Evolutionary conservation across 805 yeast genomes (phyloP), one percentile per base, ranked within the genome.

Genomic region (Monosporozyma yasuniensis): DNA sequence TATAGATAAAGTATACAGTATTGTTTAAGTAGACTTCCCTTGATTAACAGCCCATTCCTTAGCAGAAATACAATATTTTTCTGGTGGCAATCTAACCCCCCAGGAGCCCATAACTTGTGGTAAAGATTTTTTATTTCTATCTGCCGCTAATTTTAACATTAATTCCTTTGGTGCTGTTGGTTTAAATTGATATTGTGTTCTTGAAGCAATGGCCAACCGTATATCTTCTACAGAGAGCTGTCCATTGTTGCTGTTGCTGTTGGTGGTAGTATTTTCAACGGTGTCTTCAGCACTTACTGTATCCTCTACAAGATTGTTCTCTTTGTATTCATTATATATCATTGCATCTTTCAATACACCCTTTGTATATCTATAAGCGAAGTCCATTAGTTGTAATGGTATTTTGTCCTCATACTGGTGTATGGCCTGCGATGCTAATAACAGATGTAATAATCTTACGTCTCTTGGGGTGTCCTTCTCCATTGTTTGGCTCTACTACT

Each of bases 61-160:
- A n/a, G 66, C 93, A 0, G 96, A 89, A 48, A 90, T 71, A 69
- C 98, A 90, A 70, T 88, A 90, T 77, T 90, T 93, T 71, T 93
- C 99, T 4, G 99, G 98, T 2, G 99, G 99, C 47, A 95, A 73
- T 55, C 97, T 79, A 38, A 93, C 76, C 10, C 99, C 98, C 83
- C 88, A 89, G 47, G 83, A 78, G 12, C 93, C 90, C 66, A 90
- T 83, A 12, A 93, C 90, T 4, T 93, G 86, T 4, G 99, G 99
- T 47, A 93, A 72, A 0, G 95, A 81, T 63, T 87, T 83, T 59
- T 87, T 83, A 67, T 93, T 93, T 55, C 96, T 75, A 63, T 95
- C 99, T 18, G 83, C 84, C 0, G 99, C 99, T 58, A 93, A 72
- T 67, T 91, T 96, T 66, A 93, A 71, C 55, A 93, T 68, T 56